These are phyloP conservation scores for Seiridium cupressi DNA, from an alignment of 2,329 filamentous ascomycete species.

Conservation along the genomic window DNA sequence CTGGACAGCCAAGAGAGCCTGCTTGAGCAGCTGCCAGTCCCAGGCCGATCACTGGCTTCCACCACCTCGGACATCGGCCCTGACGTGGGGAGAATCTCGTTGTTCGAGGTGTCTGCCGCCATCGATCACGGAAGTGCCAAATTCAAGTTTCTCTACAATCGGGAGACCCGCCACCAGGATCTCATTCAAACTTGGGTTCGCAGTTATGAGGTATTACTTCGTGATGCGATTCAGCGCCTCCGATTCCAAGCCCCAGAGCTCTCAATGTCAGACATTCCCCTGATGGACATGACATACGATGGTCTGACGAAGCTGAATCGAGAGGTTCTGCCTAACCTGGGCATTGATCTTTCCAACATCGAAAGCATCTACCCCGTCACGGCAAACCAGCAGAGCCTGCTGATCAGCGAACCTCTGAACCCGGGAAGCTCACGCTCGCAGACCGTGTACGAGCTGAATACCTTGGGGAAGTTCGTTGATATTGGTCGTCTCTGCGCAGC, in stretches of 20 bases:
- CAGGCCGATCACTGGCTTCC: constrained; percentile 35
- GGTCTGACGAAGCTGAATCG: constrained; percentile 42
- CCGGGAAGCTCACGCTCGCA: constrained; percentile 42
- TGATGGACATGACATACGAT: constrained; percentile 45
- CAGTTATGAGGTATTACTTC: constrained; percentile 43
- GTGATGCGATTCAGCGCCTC: constrained; percentile 41
- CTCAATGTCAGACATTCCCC: constrained; percentile 48
- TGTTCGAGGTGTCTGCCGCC: constrained; percentile 50
- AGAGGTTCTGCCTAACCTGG: constrained; percentile 37
- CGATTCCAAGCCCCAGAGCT: constrained; percentile 42
- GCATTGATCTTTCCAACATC: constrained; percentile 42
- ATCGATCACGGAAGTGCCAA: constrained; percentile 43
- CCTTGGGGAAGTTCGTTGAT: constrained; percentile 37
- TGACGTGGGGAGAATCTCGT: constrained; percentile 44
- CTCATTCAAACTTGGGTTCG: constrained; percentile 45
- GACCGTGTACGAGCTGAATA: constrained; percentile 46
- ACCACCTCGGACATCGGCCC: constrained; percentile 42
- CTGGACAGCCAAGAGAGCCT: constrained; percentile 46
- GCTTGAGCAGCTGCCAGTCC: constrained; percentile 43
- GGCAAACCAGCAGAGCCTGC: constrained; percentile 46
- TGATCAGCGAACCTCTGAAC: constrained; percentile 42
- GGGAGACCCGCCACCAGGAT: constrained; percentile 37
- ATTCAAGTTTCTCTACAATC: constrained; percentile 45
- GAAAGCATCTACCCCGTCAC: constrained; percentile 49
- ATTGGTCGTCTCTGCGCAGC: constrained; percentile 43